These are phyloP conservation scores for Endocarpon pusillum DNA, from an alignment of 495 filamentous ascomycete species.

Conservation along the genomic window DNA sequence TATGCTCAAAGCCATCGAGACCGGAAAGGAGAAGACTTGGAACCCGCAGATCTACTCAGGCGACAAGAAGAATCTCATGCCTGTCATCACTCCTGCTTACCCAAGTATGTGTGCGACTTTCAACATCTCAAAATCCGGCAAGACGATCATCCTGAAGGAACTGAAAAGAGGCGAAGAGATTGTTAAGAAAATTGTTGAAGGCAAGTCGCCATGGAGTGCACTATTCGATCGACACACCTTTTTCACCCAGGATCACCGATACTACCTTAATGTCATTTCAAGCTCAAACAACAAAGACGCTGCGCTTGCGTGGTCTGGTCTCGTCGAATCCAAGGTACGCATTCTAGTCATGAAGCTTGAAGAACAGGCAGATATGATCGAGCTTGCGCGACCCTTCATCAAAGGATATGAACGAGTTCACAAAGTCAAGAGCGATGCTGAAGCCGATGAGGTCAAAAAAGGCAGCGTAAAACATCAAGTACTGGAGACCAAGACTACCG, in stretches of 20 bases:
- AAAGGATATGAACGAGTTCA: slow-evolving; percentile 80
- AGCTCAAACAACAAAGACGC: slow-evolving; percentile 72
- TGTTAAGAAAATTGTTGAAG: slow-evolving; percentile 61
- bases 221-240: slow-evolving; percentile 78
- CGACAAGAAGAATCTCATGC: slow-evolving; percentile 81
- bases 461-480: slow-evolving; percentile 55
- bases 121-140: slow-evolving; percentile 77
- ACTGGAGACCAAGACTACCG: slow-evolving; percentile 40
- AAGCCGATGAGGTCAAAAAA: slow-evolving; percentile 50
- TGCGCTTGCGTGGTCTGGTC: slow-evolving; percentile 72
- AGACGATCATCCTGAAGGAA: slow-evolving; percentile 65
- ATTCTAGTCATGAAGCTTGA: slow-evolving; percentile 69
- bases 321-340: slow-evolving; percentile 83
- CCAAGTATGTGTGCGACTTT: slow-evolving; percentile 94
- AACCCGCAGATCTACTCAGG: slow-evolving; percentile 77
- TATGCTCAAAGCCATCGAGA: slow-evolving; percentile 74
- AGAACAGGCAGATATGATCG: slow-evolving; percentile 45
- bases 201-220: slow-evolving; percentile 65
- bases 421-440: slow-evolving; percentile 48
- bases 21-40: slow-evolving; percentile 71
- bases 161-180: slow-evolving; percentile 61
- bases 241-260: slow-evolving; percentile 83
- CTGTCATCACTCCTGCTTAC: slow-evolving; percentile 91
- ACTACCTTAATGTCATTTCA: slow-evolving; percentile 81
- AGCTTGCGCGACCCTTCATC: slow-evolving; percentile 77